Evolutionary conservation across 352 stramenopile genomes (phyloP), one percentile per base, ranked within the genome.

Genomic region (Phytophthora meadii): DNA sequence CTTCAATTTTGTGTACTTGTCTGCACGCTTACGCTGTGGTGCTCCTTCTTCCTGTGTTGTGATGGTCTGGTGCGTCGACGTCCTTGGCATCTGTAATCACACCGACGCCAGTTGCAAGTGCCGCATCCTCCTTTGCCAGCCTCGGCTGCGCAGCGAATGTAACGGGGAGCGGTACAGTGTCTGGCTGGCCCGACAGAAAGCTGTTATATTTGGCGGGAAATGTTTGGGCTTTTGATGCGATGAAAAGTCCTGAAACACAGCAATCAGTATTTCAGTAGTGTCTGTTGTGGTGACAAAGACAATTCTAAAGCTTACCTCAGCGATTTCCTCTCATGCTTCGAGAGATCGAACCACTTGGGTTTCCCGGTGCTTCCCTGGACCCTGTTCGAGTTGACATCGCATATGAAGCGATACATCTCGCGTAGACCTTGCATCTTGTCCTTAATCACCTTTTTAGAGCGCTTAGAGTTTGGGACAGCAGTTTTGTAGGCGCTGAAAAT

Each of bases 401-500:
- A 19, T 5, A 55, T 55, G 17, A 55, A 55, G 10, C 49, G 34
- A 45, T 36, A 46, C 49, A 46, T 46, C 11, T 45, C 17, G 3
- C 22, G 34, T 7, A 55, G 17, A 4, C 7, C 34, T 19, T 40
- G 10, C 9, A 46, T 5, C 9, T 55, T 55, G 3, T 55, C 49
- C 15, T 36, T 17, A 19, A 55, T 22, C 14, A 32, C 48, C 9
- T 51, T 51, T 12, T 51, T 49, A 0, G 42, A 32, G 2, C 42
- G 19, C 7, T 30, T 32, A 4, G 42, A 17, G 6, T 5, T 32
- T 11, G 42, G 42, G 22, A 30, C 27, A 12, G 42, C 19, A 49
- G 42, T 11, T 32, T 32, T 3, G 42, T 32, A 49, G 9, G n/a
- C 42, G 12, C 4, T 19, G 10, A 34, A 32, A 6, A 32, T 49